Evolutionary conservation across 371 early-diverging fungal species (phyloP).

Genomic region (Lichtheimia corymbifera): DNA sequence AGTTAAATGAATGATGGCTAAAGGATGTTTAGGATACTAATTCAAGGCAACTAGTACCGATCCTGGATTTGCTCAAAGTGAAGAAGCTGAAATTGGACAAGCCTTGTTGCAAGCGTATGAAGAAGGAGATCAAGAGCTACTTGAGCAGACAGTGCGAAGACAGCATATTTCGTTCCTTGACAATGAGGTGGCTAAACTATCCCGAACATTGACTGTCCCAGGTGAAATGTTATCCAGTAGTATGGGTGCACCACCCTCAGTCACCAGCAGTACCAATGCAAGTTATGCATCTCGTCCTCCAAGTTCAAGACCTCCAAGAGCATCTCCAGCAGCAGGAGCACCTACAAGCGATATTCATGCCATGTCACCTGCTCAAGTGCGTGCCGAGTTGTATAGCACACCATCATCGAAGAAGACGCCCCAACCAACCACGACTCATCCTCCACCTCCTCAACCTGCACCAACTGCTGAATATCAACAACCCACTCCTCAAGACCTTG

Average conservation of each 20-base stretch:
- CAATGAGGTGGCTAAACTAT: constrained; percentile 68
- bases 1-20: constrained; percentile 11
- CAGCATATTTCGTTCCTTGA: constrained; percentile 73
- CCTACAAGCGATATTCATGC: constrained; percentile 24
- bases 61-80: constrained; percentile 67
- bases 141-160: constrained; percentile 56
- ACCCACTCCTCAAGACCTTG: constrained; percentile 11
- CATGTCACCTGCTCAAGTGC: constrained; percentile 35
- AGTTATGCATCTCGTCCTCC: background rate
- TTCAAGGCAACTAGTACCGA: constrained; percentile 26
- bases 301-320: background rate
- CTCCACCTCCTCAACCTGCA: constrained; percentile 7
- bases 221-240: constrained; percentile 42
- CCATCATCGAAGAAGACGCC: constrained; percentile 6
- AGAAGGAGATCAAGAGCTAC: constrained; percentile 69
- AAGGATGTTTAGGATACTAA: background rate
- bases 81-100: constrained; percentile 72
- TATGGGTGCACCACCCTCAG: constrained; percentile 3
- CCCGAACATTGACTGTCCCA: constrained; percentile 55
- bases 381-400: constrained; percentile 23
- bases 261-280: background rate
- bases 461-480: background rate
- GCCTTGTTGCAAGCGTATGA: constrained; percentile 74
- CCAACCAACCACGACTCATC: constrained; percentile 14
- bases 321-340: constrained; percentile 8